phyloP scores from a whole-genome alignment of 1,284 basidiomycete species.

The Fomitiporia mediterranea region DNA sequence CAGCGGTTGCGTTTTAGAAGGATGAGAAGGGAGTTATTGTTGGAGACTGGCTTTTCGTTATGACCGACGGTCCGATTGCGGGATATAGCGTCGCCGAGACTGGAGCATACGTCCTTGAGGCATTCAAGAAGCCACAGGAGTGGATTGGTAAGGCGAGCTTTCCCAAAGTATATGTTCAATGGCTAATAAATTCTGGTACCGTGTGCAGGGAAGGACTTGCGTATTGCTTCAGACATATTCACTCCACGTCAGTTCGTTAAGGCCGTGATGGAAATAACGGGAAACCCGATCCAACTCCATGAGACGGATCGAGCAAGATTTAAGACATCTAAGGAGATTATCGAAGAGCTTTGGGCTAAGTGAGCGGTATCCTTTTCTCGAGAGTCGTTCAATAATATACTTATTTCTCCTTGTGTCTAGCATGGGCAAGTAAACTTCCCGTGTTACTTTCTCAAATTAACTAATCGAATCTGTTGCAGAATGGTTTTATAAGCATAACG shows the following conservation, averaged over 20 bases:
- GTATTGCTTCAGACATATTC: constrained; percentile 10
- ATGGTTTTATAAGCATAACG: constrained; percentile 15
- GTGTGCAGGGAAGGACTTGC: constrained; percentile 12
- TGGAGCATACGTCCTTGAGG: constrained; percentile 16
- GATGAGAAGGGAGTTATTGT: not conserved
- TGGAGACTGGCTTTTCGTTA: constrained; percentile 9
- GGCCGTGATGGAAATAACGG: constrained; percentile 2
- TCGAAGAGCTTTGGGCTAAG: constrained; percentile 1
- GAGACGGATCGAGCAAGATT: not conserved
- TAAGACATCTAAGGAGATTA: not conserved
- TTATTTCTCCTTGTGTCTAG: not conserved
- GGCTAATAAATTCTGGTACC: not conserved
- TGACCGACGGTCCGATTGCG: constrained; percentile 9
- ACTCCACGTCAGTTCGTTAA: constrained; percentile 4
- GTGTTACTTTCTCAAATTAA: too few species aligned
- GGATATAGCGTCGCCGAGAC: constrained; percentile 8
- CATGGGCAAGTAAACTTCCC: not conserved
- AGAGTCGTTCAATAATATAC: not conserved
- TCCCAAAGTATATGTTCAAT: not conserved
- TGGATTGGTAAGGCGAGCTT: constrained; percentile 12
- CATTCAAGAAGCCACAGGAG: constrained; percentile 19
- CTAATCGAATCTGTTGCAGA: constrained; percentile 1
- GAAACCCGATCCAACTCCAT: constrained; percentile 2
- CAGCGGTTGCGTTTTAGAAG: not conserved
- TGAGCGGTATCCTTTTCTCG: not conserved